phyloP scores from a whole-genome alignment of 106 monocot species.

The Cymbidium sinense region DNA sequence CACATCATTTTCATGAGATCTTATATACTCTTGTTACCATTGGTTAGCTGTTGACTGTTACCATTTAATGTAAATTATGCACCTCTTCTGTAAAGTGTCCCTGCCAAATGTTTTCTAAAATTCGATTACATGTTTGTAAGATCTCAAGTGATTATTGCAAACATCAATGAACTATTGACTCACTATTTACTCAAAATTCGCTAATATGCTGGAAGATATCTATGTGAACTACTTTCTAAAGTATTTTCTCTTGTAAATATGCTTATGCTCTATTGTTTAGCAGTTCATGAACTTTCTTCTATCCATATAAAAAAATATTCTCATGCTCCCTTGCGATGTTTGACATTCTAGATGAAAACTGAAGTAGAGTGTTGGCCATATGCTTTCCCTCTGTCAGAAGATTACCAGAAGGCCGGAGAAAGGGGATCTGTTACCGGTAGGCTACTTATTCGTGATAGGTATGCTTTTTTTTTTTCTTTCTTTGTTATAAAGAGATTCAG shows the following conservation, averaged over 20 bases:
- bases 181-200: neutral
- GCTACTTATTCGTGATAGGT: slow-evolving; percentile 64
- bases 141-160: neutral
- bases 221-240: neutral
- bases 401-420: slow-evolving; percentile 41
- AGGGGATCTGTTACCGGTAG: slow-evolving; percentile 61
- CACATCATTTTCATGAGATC: neutral
- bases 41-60: neutral
- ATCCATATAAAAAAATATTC: neutral
- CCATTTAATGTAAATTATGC: neutral
- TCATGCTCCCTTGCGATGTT: slow-evolving; percentile 8
- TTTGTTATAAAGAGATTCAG: neutral
- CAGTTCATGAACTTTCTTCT: neutral
- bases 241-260: neutral
- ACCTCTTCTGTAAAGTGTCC: neutral
- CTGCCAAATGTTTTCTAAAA: neutral
- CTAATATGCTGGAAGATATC: neutral
- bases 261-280: neutral
- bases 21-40: neutral
- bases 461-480: neutral
- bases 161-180: neutral
- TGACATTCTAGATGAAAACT: slow-evolving; percentile 27
- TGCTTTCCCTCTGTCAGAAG: slow-evolving; percentile 59
- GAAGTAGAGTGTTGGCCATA: slow-evolving; percentile 71
- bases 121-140: neutral